A percentile compares a stretch with the other conserved stretches of the same genome.
Evolutionary conservation across 345 rosid genomes (phyloP).

Genomic region (Populus davidiana): DNA sequence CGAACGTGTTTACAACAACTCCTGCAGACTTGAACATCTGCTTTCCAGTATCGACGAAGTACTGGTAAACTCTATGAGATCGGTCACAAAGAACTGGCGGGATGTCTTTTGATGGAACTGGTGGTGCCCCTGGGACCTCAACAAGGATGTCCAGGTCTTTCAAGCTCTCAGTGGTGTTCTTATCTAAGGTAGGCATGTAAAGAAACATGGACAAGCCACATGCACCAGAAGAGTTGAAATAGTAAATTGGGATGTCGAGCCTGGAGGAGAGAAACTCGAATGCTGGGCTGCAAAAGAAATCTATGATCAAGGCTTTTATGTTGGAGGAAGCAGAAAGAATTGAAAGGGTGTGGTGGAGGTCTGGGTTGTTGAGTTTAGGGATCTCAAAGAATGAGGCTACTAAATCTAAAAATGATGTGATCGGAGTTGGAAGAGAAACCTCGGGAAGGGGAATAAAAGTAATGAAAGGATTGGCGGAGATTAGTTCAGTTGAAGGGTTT

Average conservation of each 20-base stretch:
- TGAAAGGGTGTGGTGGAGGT: slow-evolving; percentile 36
- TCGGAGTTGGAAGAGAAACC: slow-evolving; percentile 15
- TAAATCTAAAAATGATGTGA: slow-evolving; percentile 28
- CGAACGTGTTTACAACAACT: slow-evolving; percentile 33
- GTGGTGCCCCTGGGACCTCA: slow-evolving; percentile 45
- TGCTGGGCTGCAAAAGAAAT: slow-evolving; percentile 46
- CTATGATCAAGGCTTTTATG: slow-evolving; percentile 37
- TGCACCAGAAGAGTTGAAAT: slow-evolving; percentile 45
- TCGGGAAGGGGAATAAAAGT: slow-evolving; percentile 47
- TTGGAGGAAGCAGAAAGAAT: slow-evolving; percentile 29
- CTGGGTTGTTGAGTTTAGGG: slow-evolving; percentile 37
- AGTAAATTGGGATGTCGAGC: slow-evolving; percentile 43
- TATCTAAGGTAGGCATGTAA: slow-evolving; percentile 33
- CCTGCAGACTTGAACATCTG: slow-evolving; percentile 32
- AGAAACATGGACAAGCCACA: slow-evolving; percentile 32
- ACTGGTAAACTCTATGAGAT: slow-evolving; percentile 23
- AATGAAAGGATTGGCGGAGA: slow-evolving; percentile 35
- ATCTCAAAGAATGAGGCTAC: slow-evolving; percentile 34
- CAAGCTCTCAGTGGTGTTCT: slow-evolving; percentile 27
- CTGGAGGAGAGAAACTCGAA: slow-evolving; percentile 19
- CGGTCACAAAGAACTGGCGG: slow-evolving; percentile 31
- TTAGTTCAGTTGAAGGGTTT: neutral
- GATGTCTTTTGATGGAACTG: slow-evolving; percentile 26
- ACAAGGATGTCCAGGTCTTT: slow-evolving; percentile 34
- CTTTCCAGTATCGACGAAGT: slow-evolving; percentile 9